phyloP scores from a whole-genome alignment of 139 green algal genomes.

The Chlamydomonas schloesseri region DNA sequence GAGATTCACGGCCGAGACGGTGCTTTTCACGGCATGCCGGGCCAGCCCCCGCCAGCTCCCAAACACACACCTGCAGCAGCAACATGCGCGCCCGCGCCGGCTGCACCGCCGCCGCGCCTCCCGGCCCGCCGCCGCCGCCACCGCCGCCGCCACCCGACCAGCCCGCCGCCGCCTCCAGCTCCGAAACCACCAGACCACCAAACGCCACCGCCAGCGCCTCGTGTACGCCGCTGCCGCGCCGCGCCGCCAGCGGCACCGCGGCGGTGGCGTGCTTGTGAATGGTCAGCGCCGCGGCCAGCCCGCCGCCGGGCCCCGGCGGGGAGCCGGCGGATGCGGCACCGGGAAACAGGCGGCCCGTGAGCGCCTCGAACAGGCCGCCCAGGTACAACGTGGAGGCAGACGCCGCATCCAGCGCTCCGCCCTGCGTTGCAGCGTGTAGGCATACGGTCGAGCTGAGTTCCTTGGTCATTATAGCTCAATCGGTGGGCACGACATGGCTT shows the following conservation, averaged over 20 bases:
- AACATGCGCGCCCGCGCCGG: not conserved
- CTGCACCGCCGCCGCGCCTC: not conserved
- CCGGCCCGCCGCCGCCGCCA: slow-evolving; percentile 12
- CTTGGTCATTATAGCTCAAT: too few species aligned
- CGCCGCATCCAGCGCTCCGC: slow-evolving; percentile 12
- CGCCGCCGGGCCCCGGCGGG: slow-evolving; percentile 10
- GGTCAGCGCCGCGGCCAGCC: slow-evolving; percentile 50
- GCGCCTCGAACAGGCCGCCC: slow-evolving; percentile 23
- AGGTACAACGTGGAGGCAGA: slow-evolving; percentile 12
- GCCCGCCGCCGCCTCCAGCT: slow-evolving; percentile 31
- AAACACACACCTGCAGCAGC: slow-evolving; percentile 43
- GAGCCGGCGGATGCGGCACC: not conserved
- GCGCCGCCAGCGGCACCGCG: slow-evolving; percentile 40
- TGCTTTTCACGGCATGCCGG: too few species aligned
- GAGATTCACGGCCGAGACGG: too few species aligned
- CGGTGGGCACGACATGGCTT: too few species aligned
- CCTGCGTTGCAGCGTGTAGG: slow-evolving; percentile 6
- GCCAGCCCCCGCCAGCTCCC: too few species aligned
- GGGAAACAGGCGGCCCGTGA: slow-evolving; percentile 30
- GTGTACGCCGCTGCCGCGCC: slow-evolving; percentile 44
- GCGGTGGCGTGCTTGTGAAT: slow-evolving; percentile 62
- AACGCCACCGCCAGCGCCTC: slow-evolving; percentile 59
- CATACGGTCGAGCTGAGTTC: too few species aligned
- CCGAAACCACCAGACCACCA: slow-evolving; percentile 53
- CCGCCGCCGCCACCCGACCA: not conserved